Base-by-base conservation (phyloP, 164 flowering plant species). In the Piper betle region DNA sequence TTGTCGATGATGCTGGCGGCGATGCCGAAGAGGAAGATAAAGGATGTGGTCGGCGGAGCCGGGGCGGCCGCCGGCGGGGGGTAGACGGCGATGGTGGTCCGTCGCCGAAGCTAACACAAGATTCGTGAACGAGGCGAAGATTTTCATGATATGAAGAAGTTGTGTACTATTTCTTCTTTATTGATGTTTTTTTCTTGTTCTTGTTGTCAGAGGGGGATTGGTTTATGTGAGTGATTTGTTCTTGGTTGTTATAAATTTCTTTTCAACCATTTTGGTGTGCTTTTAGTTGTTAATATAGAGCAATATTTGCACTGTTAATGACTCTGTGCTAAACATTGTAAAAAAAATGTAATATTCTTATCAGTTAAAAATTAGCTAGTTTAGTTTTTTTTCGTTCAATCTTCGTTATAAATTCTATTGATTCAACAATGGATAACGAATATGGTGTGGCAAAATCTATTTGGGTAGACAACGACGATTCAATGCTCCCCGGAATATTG, bases 1-100 rank as follows among this genome's bases (percentile, higher is more conserved):
- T 79, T 93, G 40, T 80, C 96, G 19, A 88, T 93, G 97, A 66
- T 93, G 68, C 86, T 82, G 53, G 99, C 85, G 64, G 99, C 97
- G 17, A 88, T 81, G 78, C 98, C 98, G 6, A 79, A 81, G 78
- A 77, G 98, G 65, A 93, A 93, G 40, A 42, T 77, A 62, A 74
- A 72, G 16, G 81, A 53, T 4, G 60, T 74, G 17, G 65, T 58
- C 39, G 70, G 53, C 16, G 64, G 60, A 6, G 62, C 67, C 2
- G 76, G 59, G 38, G 64, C 54, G 50, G 61, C 53, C 59, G 70
- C 20, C 41, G 58, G 16, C 70, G 48, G 33, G 68, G 58, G 19
- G 69, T 39, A 50, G 72, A 57, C 40, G 65, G 68, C 59, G 73
- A 52, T 52, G 55, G 46, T 60, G 55, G 68, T 19, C 52, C 71